phyloP scores from a whole-genome alignment of 2,329 filamentous ascomycete genomes.

The Neurospora sp. region DNA sequence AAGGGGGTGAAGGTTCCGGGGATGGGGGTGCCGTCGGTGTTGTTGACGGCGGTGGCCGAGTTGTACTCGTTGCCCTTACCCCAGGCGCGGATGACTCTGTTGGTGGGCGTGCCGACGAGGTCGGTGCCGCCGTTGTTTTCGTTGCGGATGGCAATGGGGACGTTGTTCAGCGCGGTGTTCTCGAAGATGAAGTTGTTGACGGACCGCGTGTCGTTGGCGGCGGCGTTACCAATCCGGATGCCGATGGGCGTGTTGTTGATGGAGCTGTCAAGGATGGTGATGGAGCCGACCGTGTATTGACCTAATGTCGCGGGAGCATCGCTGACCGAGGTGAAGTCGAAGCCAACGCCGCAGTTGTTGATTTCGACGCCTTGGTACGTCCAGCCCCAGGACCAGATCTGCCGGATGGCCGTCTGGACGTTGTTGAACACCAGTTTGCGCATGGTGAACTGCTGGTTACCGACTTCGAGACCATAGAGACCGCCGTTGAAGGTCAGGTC shows the following conservation, averaged over 20 bases:
- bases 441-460: slow-evolving; percentile 62
- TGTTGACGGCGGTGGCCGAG: slow-evolving; percentile 17
- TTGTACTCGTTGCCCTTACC: slow-evolving; percentile 54
- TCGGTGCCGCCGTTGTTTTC: background rate
- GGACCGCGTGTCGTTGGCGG: slow-evolving; percentile 20
- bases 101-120: slow-evolving; percentile 20
- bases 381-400: slow-evolving; percentile 72
- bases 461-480: slow-evolving; percentile 40
- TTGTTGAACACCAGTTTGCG: slow-evolving; percentile 57
- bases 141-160: slow-evolving; percentile 32
- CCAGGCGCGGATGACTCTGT: slow-evolving; percentile 48
- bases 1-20: slow-evolving; percentile 36
- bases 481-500: slow-evolving; percentile 63
- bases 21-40: slow-evolving; percentile 27
- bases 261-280: slow-evolving; percentile 63
- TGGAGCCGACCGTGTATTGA: slow-evolving; percentile 56
- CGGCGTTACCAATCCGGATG: slow-evolving; percentile 35
- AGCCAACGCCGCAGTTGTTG: slow-evolving; percentile 52
- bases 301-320: slow-evolving; percentile 12
- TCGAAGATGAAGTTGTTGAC: slow-evolving; percentile 36
- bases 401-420: slow-evolving; percentile 55
- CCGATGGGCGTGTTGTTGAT: slow-evolving; percentile 59
- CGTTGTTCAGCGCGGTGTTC: slow-evolving; percentile 34
- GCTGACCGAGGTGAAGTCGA: slow-evolving; percentile 44
- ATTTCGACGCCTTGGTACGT: slow-evolving; percentile 58